phyloP scores from a whole-genome alignment of 2,329 filamentous ascomycete genomes.

The Ophiostoma ips region DNA sequence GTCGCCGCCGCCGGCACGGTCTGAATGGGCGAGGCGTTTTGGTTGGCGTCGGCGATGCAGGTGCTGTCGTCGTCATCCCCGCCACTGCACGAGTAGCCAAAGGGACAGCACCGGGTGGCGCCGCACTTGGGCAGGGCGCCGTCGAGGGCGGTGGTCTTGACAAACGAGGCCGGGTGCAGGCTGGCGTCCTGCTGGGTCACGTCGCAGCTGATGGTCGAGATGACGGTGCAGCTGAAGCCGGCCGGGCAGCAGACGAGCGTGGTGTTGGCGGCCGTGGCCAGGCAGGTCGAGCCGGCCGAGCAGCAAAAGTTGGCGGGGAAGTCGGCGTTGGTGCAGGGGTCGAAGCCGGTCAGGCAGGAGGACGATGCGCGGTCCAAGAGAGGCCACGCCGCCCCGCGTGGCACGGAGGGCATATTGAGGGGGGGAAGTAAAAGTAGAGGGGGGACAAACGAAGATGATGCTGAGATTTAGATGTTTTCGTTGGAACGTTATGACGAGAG shows the following conservation, averaged over 20 bases:
- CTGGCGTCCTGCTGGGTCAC: conserved; percentile 47
- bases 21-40: conserved; percentile 23
- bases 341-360: conserved; percentile 23
- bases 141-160: conserved; percentile 53
- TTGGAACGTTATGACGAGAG: background rate
- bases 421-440: background rate
- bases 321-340: conserved; percentile 35
- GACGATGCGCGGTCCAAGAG: conserved; percentile 1
- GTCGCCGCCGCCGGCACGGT: conserved; percentile 4
- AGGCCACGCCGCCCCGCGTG: conserved; percentile 19
- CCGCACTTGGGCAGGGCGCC: conserved; percentile 45
- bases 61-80: too few species aligned
- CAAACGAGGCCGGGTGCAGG: conserved; percentile 38
- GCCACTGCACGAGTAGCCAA: conserved; percentile 57
- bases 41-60: conserved; percentile 41
- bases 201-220: conserved; percentile 53
- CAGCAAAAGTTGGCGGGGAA: conserved; percentile 59
- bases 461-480: too few species aligned
- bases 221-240: conserved; percentile 41
- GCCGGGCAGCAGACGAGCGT: conserved; percentile 59
- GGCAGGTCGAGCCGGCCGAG: conserved; percentile 36
- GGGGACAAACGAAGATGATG: too few species aligned
- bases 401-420: background rate
- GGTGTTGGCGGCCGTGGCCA: conserved; percentile 46
- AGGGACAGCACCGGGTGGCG: conserved; percentile 53